phyloP scores from a whole-genome alignment of 805 yeast species.

The Saccharomycopsis oosterbeekiorum region DNA sequence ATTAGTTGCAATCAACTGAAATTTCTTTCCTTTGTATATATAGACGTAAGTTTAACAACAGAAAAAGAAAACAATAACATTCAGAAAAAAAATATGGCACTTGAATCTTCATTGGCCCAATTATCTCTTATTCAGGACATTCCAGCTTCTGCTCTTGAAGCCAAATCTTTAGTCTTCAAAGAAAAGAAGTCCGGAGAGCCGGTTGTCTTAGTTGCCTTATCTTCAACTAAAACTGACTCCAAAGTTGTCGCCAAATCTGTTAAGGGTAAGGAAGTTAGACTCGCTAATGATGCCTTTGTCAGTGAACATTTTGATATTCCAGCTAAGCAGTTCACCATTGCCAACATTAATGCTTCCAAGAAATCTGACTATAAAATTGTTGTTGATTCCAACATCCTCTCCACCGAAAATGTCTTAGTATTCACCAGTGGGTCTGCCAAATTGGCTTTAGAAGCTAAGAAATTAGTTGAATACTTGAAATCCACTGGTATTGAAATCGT shows the following conservation, averaged over 20 bases:
- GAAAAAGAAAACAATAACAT: not conserved
- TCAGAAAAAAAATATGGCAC: slow-evolving; percentile 23
- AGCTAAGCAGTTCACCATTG: slow-evolving; percentile 55
- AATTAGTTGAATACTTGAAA: slow-evolving; percentile 36
- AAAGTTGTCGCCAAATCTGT: slow-evolving; percentile 55
- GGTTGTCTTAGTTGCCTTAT: slow-evolving; percentile 67
- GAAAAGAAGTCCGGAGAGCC: slow-evolving; percentile 88
- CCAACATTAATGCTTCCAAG: slow-evolving; percentile 34
- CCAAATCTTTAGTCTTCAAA: slow-evolving; percentile 78
- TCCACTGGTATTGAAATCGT: slow-evolving; percentile 43
- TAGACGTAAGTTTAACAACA: not conserved
- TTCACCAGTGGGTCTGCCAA: slow-evolving; percentile 45
- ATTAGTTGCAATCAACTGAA: not conserved
- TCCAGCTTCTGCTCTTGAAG: slow-evolving; percentile 40
- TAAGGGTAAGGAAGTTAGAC: slow-evolving; percentile 72
- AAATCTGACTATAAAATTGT: slow-evolving; percentile 53
- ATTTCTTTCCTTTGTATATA: not conserved
- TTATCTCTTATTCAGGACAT: slow-evolving; percentile 50
- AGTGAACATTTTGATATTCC: slow-evolving; percentile 46
- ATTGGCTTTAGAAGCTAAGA: slow-evolving; percentile 38
- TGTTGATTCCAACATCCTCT: slow-evolving; percentile 41
- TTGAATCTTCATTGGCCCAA: slow-evolving; percentile 58
- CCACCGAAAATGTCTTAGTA: slow-evolving; percentile 30
- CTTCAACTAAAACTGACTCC: slow-evolving; percentile 60
- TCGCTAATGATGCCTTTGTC: slow-evolving; percentile 76